Conservation (phyloP, 768 basidiomycete species). For the Pisolithus tinctorius region DNA sequence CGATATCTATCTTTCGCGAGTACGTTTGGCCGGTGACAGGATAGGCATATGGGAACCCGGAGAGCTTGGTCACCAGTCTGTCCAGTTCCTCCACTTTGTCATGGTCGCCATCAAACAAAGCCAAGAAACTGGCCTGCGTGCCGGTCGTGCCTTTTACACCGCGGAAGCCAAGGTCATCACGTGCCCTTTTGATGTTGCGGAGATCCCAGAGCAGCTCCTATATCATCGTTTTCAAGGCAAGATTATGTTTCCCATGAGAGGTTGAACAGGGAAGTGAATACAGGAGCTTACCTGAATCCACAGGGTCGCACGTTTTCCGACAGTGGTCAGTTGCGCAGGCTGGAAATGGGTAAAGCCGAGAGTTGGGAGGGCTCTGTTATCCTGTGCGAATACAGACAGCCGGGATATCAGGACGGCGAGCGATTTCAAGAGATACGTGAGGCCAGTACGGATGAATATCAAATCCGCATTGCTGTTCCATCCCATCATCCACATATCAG, state of each 20-base stretch:
- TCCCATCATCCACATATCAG: constrained; percentile 6
- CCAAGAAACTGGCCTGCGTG: constrained; percentile 92
- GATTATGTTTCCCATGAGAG: neutral
- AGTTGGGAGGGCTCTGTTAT: constrained; percentile 85
- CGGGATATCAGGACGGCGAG: constrained; percentile 89
- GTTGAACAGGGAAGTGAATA: neutral
- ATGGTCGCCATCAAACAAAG: constrained; percentile 93
- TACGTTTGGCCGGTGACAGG: constrained; percentile 99
- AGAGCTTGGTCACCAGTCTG: constrained; percentile 80
- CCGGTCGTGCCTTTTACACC: constrained; percentile 99
- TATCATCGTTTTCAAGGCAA: neutral
- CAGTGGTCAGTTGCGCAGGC: constrained; percentile 96
- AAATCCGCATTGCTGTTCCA: constrained; percentile 86
- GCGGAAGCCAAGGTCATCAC: constrained; percentile 91
- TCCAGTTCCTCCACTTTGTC: constrained; percentile 92
- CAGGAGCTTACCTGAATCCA: constrained; percentile 76
- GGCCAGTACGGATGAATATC: constrained; percentile 88
- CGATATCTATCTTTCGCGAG: constrained; percentile 94
- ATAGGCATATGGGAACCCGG: constrained; percentile 90
- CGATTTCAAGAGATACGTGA: constrained; percentile 78
- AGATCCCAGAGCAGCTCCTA: constrained; percentile 96
- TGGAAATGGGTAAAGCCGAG: constrained; percentile 99
- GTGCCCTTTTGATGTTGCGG: constrained; percentile 82
- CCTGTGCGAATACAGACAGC: constrained; percentile 73
- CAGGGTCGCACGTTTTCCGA: constrained; percentile 92